Base-by-base conservation (phyloP, 164 flowering plant genomes). In the Warburgia ugandensis region DNA sequence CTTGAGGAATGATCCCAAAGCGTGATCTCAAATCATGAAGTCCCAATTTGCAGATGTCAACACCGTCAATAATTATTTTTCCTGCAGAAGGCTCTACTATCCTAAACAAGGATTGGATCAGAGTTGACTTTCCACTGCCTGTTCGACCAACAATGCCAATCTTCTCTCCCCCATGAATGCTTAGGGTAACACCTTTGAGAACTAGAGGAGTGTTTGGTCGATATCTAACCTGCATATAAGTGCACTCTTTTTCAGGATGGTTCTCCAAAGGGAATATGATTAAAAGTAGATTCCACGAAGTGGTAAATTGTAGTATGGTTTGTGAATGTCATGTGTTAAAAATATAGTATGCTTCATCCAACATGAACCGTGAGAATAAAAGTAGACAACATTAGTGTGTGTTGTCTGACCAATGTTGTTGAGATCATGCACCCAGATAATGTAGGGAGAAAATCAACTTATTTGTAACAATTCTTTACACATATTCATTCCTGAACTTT, bases 121-220 rank as follows among this genome's bases (percentile, higher is more conserved):
- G 56, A 30, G 98, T 91, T 12, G 96, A 87, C 59, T 91, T 91
- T 39, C 98, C 98, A 44, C 95, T 80, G 29, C 99, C 99, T 4
- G 99, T 92, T 57, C 99, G 73, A 9, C 99, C 99, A 55, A 92
- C 99, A 32, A 92, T 73, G 43, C 99, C 99, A 32, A 88, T 72
- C 73, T 92, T 92, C 70, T 92, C 91, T 14, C 95, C 95, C 14
- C 99, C 97, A 38, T 31, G 40, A 43, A 92, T 81, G 74, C 66
- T 78, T 8, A 83, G 65, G 26, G 67, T 73, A 43, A 92, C 64
- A 11, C 96, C 99, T 65, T 82, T 85, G 14, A 92, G 81, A 27
- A 92, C 86, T 31, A 92, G 60, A 28, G 99, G 95, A 4, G 89
- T 83, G 63, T 76, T 79, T 23, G 95, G 88, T 7, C 98, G 80